Evolutionary conservation across 2,329 filamentous ascomycete species (phyloP).

Genomic region (Colletotrichum cordylinicola): DNA sequence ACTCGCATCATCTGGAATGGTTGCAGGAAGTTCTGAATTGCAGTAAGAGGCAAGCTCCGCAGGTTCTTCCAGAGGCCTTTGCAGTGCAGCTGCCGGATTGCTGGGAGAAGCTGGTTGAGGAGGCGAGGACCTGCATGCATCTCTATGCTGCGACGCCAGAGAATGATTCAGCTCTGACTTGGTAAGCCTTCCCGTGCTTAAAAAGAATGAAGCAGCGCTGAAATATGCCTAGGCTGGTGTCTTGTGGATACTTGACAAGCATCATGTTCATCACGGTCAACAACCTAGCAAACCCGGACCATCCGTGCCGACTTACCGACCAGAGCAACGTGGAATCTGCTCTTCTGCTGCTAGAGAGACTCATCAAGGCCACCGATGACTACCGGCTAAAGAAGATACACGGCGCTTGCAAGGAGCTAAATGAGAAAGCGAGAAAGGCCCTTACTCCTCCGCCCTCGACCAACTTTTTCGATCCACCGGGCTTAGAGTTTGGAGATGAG

Average conservation of each 20-base stretch:
- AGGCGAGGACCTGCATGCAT: constrained; percentile 8
- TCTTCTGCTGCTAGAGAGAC: not conserved
- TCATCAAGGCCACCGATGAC: not conserved
- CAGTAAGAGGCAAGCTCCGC: not conserved
- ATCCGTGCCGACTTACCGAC: not conserved
- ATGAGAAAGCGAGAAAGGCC: not conserved
- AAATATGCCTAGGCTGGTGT: not conserved
- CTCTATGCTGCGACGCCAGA: constrained; percentile 7
- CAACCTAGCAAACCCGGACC: not conserved
- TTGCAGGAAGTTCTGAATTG: not conserved
- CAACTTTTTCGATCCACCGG: not conserved
- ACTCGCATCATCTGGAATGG: constrained; percentile 18
- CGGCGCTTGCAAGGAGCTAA: constrained; percentile 5
- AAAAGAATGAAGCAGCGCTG: fast-evolving
- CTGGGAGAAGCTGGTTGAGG: constrained; percentile 8
- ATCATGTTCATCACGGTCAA: constrained; percentile 19
- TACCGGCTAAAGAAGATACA: not conserved
- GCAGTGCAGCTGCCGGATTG: not conserved
- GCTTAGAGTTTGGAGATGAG: constrained; percentile 3
- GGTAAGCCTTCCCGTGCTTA: not conserved
- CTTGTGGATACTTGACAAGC: constrained; percentile 14
- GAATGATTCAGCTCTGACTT: constrained; percentile 10
- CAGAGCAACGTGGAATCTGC: constrained; percentile 16
- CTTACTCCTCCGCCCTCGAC: not conserved
- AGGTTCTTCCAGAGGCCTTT: not conserved